A percentile compares a stretch with the other conserved stretches of the same genome.
Evolutionary conservation across 352 stramenopile genomes (phyloP).

Genomic region (Aphanomyces cochlioides): DNA sequence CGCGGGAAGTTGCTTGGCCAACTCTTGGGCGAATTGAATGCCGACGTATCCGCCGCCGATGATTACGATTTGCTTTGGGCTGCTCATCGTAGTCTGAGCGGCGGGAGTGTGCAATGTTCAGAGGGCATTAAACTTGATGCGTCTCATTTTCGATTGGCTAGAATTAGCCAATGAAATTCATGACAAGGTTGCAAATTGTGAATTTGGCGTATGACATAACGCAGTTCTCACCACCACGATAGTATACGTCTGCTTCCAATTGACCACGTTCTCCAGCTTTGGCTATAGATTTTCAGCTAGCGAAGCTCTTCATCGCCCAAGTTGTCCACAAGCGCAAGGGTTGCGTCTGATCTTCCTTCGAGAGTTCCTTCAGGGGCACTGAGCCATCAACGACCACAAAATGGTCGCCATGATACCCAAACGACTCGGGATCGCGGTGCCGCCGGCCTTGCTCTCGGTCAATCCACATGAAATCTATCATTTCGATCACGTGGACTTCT

Average conservation of each 20-base stretch:
- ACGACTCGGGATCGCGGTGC: neutral
- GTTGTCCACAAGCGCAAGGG: conserved; percentile 45
- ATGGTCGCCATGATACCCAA: conserved; percentile 36
- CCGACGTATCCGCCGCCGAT: conserved; percentile 34
- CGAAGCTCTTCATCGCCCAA: neutral
- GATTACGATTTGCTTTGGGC: conserved; percentile 12
- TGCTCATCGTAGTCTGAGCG: neutral
- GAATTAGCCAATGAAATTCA: conserved; percentile 9
- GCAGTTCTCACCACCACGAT: neutral
- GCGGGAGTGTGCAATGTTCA: too few species aligned
- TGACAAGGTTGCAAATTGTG: neutral
- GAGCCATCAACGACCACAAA: conserved; percentile 57
- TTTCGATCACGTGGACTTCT: conserved; percentile 68
- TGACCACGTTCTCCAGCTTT: too few species aligned
- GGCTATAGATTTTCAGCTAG: too few species aligned
- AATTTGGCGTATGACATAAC: neutral
- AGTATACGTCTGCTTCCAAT: neutral
- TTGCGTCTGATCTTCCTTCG: conserved; percentile 38
- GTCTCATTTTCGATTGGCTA: neutral
- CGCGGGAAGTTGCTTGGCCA: conserved; percentile 33
- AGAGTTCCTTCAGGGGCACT: conserved; percentile 44
- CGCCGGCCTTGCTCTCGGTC: neutral
- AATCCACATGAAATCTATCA: conserved; percentile 30
- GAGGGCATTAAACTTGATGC: too few species aligned
- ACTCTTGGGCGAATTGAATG: conserved; percentile 37